Evolutionary conservation across 768 basidiomycete species (phyloP).

Genomic region (Boletus barrowsii): DNA sequence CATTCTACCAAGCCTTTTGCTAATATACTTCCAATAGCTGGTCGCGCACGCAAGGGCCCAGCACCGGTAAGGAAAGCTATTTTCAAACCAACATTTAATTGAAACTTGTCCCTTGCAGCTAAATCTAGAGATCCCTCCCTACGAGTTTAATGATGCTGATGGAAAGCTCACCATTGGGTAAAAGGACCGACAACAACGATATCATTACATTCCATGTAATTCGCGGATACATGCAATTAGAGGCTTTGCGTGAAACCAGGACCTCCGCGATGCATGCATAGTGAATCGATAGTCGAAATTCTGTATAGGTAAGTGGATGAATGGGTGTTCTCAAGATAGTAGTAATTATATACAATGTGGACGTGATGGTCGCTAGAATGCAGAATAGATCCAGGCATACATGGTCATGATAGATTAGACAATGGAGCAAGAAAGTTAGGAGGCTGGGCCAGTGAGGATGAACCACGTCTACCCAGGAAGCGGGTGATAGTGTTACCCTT

Average conservation of each 20-base stretch:
- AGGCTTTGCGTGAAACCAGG: constrained; percentile 11
- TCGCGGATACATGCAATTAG: constrained; percentile 23
- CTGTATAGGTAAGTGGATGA: background rate
- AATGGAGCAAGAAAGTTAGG: constrained; percentile 4
- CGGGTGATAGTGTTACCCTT: constrained; percentile 20
- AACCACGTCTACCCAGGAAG: constrained; percentile 15
- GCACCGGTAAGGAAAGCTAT: constrained; percentile 68
- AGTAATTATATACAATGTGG: background rate
- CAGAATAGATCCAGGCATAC: background rate
- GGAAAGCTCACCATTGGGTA: constrained; percentile 87
- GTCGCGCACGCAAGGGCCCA: constrained; percentile 93
- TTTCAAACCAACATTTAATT: background rate
- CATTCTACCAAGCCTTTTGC: background rate
- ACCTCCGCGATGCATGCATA: background rate
- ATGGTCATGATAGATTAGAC: background rate
- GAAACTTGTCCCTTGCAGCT: constrained; percentile 44
- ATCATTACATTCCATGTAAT: constrained; percentile 19
- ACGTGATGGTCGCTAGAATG: background rate
- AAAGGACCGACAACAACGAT: background rate
- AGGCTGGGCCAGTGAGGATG: constrained; percentile 6
- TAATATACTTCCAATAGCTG: constrained; percentile 50
- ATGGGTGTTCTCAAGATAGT: background rate
- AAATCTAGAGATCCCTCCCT: constrained; percentile 90
- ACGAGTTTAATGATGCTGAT: constrained; percentile 85
- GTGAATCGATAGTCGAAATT: too few relatives aligned